Conservation (phyloP, 768 basidiomycete species). For the Tubosaeta brunneosetosa region DNA sequence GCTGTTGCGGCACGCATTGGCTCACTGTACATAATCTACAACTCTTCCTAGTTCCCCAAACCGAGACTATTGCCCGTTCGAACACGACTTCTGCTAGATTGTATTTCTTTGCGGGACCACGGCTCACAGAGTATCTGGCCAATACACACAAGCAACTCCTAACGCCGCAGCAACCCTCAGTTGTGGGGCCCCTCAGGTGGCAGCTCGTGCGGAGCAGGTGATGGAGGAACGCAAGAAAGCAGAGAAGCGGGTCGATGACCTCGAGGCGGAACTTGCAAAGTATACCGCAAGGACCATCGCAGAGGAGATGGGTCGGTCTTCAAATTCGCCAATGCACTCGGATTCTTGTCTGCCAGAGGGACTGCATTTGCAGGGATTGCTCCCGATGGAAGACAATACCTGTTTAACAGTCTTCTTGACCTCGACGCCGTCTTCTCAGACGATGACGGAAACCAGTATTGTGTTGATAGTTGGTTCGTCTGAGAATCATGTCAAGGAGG, state of each 20-base stretch:
- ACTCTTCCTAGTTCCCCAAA: slow-evolving; percentile 66
- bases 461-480: slow-evolving; percentile 60
- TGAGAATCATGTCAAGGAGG: slow-evolving; percentile 53
- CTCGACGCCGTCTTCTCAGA: slow-evolving; percentile 60
- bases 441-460: slow-evolving; percentile 43
- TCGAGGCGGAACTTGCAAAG: slow-evolving; percentile 61
- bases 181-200: slow-evolving; percentile 61
- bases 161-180: slow-evolving; percentile 57
- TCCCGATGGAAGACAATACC: slow-evolving; percentile 30
- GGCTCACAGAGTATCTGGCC: slow-evolving; percentile 60
- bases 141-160: slow-evolving; percentile 54
- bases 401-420: slow-evolving; percentile 57
- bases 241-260: slow-evolving; percentile 63
- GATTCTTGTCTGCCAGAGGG: slow-evolving; percentile 56
- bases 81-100: slow-evolving; percentile 63
- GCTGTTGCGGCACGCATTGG: slow-evolving; percentile 82
- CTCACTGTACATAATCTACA: slow-evolving; percentile 72
- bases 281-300: slow-evolving; percentile 41
- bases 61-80: slow-evolving; percentile 59
- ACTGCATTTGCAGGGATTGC: slow-evolving; percentile 37
- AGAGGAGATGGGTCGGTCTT: slow-evolving; percentile 31
- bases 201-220: slow-evolving; percentile 63
- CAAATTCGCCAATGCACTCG: slow-evolving; percentile 46
- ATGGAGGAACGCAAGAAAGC: slow-evolving; percentile 62
- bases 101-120: slow-evolving; percentile 79